These are phyloP conservation scores for Capsicum baccatum DNA, from an alignment of 257 asterid genomes.

Conservation along the genomic window DNA sequence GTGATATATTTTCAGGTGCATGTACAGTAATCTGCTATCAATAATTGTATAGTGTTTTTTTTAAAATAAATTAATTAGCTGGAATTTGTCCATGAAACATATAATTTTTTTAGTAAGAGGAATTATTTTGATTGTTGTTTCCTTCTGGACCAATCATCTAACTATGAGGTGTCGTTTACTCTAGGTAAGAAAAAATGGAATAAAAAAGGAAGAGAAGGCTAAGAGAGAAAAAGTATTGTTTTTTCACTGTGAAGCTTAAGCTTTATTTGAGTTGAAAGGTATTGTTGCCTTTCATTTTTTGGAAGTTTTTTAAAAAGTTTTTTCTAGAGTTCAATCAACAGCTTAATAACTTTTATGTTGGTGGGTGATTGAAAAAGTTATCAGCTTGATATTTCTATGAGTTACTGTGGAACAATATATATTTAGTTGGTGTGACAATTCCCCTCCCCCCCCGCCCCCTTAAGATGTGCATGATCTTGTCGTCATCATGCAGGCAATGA, in stretches of 20 bases:
- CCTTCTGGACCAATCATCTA: neutral
- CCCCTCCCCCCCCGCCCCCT: neutral
- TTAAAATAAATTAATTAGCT: neutral
- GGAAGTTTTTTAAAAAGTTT: neutral
- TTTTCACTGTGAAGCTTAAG: neutral
- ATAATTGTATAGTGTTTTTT: neutral
- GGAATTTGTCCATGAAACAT: neutral
- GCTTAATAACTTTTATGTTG: neutral
- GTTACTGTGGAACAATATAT: neutral
- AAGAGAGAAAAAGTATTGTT: neutral
- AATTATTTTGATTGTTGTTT: neutral
- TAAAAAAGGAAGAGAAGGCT: neutral
- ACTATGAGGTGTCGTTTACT: neutral
- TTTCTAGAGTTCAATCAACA: neutral
- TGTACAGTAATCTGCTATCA: neutral
- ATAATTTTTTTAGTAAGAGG: neutral
- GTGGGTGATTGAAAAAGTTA: neutral
- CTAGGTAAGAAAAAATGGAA: neutral
- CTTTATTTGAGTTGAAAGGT: too few relatives aligned
- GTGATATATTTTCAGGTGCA: neutral
- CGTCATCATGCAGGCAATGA: neutral
- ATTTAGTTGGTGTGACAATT: neutral
- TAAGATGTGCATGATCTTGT: neutral
- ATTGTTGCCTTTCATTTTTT: neutral
- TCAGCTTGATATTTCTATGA: neutral